Evolutionary conservation across 371 early-diverging fungal genomes (phyloP).

Genomic region (Batkoa obscura): DNA sequence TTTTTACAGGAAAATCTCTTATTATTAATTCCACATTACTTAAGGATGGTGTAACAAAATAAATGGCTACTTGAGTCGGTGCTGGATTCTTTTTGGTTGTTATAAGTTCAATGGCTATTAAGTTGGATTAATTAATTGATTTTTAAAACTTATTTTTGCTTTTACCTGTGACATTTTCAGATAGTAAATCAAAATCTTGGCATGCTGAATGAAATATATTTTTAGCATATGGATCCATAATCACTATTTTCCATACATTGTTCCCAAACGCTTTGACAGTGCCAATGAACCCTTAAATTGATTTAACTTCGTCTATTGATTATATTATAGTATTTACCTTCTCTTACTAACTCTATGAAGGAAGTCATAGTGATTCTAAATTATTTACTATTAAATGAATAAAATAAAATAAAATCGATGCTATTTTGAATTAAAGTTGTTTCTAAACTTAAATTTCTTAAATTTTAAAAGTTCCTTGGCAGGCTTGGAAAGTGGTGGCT

Average conservation of each 20-base stretch:
- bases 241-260: constrained; percentile 67
- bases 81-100: constrained; percentile 58
- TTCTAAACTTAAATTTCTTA: too few relatives aligned
- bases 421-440: too few relatives aligned
- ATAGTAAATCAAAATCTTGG: constrained; percentile 80
- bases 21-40: constrained; percentile 30
- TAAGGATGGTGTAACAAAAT: constrained; percentile 17
- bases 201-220: constrained; percentile 71
- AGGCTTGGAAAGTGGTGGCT: too few relatives aligned
- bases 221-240: constrained; percentile 71
- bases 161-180: constrained; percentile 78
- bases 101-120: constrained; percentile 73
- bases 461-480: too few relatives aligned
- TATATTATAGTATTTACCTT: background rate
- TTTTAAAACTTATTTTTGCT: constrained; percentile 13
- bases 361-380: background rate
- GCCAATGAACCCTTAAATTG: background rate
- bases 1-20: constrained; percentile 29
- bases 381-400: background rate
- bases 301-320: background rate
- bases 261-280: background rate
- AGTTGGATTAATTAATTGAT: constrained; percentile 55
- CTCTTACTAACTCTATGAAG: background rate
- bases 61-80: background rate
- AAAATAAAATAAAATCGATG: too few relatives aligned